phyloP scores from a whole-genome alignment of 306 rosid genomes.

The Quercus variabilis region DNA sequence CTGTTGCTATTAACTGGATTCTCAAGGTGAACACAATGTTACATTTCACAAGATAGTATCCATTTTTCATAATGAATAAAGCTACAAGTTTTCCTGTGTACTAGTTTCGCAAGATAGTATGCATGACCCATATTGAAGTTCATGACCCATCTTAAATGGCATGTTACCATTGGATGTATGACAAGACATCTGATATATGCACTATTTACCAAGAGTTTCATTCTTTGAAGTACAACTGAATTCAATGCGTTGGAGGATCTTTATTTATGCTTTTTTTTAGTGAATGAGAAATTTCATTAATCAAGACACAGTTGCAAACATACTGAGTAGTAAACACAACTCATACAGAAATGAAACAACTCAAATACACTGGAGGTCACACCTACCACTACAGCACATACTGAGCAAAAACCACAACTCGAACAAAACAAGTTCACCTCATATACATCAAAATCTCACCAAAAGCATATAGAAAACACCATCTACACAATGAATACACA shows the following conservation, averaged over 20 bases:
- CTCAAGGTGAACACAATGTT: slow-evolving; percentile 56
- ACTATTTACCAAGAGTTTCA: not conserved
- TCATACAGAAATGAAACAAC: no score
- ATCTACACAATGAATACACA: no score
- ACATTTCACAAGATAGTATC: not conserved
- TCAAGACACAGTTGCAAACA: no score
- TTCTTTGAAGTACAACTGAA: not conserved
- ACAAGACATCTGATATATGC: not conserved
- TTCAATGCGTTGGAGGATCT: not conserved
- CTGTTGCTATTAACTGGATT: slow-evolving; percentile 96
- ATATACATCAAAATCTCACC: no score
- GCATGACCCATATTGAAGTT: not conserved
- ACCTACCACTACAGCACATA: no score
- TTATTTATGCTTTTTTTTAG: not conserved
- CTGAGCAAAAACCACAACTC: no score
- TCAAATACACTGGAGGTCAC: no score
- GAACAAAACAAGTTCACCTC: no score
- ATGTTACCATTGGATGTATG: not conserved
- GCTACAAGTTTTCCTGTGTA: not conserved
- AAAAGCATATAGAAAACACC: no score
- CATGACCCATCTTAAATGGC: not conserved
- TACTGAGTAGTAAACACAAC: no score
- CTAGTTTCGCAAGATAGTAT: not conserved
- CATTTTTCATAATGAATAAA: not conserved
- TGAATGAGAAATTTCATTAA: no score